Evolutionary conservation across 768 basidiomycete species (phyloP), one percentile per base, ranked within the genome.

Genomic region (Amanita muscaria): DNA sequence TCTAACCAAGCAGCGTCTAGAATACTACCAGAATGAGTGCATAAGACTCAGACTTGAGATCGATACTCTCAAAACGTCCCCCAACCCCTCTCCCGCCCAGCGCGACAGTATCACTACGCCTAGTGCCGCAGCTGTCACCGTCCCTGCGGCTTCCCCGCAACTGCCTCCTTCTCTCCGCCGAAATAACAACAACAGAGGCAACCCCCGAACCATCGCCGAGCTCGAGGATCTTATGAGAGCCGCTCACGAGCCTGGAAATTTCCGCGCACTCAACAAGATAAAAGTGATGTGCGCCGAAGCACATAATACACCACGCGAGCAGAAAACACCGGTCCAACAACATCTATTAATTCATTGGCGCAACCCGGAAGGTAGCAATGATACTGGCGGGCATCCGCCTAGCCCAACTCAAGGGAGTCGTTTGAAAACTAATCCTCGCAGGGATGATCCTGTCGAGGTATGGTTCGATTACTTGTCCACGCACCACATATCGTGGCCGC

Each of bases 211-310:
- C 51, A 53, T 72, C 25, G 64, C 60, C 8, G 67, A 72, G 29
- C 53, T 72, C 9, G 65, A 69, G 40, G 60, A 64, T 3, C 65
- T 72, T 44, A 70, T 72, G 51, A 59, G 57, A 32, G 62, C 61
- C 9, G 70, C 70, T 14, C 67, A 69, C 45, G 64, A 68, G 51
- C 66, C 67, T 1, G 64, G 66, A 0, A 70, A 69, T 40, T 61
- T 66, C 5, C 64, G 59, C 32, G 63, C 63, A 24, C 58, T 72
- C 41, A 55, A 59, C 27, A 67, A 60, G 49, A 63, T 72, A 50
- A 72, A 72, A 55, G 62, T 63, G 40, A 50, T 72, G 31, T 72
- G 70, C 51, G 63, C 68, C 0, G 67, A 69, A 27, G 70, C 70
- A 9, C 70, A 72, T 41, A 54, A 52, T 40, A 70, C 70, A 0